A percentile compares a stretch with the other conserved stretches of the same genome.
These are phyloP conservation scores for Fusarium palustre DNA, from an alignment of 2,329 filamentous ascomycete genomes.

Conservation along the genomic window DNA sequence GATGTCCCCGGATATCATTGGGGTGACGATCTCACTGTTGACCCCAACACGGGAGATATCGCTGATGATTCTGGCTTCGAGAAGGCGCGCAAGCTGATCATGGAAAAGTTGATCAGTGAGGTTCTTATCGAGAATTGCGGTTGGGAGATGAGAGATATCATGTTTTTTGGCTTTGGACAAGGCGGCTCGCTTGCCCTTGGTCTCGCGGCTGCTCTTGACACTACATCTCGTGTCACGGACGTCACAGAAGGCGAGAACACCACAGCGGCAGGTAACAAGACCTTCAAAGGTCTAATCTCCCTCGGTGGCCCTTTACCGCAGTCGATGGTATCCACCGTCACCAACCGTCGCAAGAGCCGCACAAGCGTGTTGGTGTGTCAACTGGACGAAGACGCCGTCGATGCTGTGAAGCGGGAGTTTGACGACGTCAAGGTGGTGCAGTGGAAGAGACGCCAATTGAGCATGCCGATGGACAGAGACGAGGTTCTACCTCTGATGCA, in stretches of 20 bases:
- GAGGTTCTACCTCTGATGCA: slow-evolving; percentile 94
- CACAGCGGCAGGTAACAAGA: slow-evolving; percentile 17
- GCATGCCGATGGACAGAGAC: slow-evolving; percentile 84
- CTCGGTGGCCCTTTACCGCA: slow-evolving; percentile 70
- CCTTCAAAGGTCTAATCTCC: slow-evolving; percentile 69
- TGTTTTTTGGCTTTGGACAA: slow-evolving; percentile 76
- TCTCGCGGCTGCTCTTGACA: slow-evolving; percentile 60
- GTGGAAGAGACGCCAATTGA: slow-evolving; percentile 78
- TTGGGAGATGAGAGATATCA: slow-evolving; percentile 69
- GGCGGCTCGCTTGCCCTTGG: slow-evolving; percentile 73
- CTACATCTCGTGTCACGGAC: slow-evolving; percentile 52
- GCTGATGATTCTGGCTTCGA: slow-evolving; percentile 72
- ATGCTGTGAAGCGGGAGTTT: slow-evolving; percentile 75
- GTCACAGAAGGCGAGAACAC: slow-evolving; percentile 40
- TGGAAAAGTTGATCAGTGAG: slow-evolving; percentile 63
- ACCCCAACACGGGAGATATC: slow-evolving; percentile 62
- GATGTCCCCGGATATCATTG: slow-evolving; percentile 65
- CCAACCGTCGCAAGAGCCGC: slow-evolving; percentile 64
- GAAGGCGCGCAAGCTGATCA: slow-evolving; percentile 60
- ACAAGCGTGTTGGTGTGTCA: slow-evolving; percentile 72
- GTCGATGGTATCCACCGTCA: slow-evolving; percentile 62
- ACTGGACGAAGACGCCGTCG: slow-evolving; percentile 71
- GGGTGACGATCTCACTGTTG: slow-evolving; percentile 73
- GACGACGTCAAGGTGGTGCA: slow-evolving; percentile 73
- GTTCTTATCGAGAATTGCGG: slow-evolving; percentile 67